These are phyloP conservation scores for Neurospora sublineolata DNA, from an alignment of 495 filamentous ascomycete genomes.

Conservation along the genomic window DNA sequence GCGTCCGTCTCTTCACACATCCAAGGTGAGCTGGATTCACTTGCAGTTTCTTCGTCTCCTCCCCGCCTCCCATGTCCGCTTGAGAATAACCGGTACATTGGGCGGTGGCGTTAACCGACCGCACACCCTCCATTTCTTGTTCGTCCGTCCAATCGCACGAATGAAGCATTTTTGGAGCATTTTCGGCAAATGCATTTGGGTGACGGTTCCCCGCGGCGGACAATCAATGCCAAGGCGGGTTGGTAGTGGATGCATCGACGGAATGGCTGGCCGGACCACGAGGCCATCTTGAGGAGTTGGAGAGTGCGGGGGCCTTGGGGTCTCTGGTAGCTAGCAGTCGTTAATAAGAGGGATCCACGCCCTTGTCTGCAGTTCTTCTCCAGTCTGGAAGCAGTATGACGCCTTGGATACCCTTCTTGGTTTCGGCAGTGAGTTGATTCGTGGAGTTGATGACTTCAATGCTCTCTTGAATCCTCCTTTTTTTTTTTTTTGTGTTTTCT, in stretches of 20 bases:
- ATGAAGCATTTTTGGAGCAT: not conserved
- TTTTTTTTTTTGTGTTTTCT: not conserved
- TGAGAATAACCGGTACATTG: not conserved
- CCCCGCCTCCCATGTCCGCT: not conserved
- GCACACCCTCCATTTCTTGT: not conserved
- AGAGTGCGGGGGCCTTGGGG: not conserved
- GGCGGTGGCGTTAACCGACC: not conserved
- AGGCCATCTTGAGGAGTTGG: not conserved
- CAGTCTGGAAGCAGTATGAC: not conserved
- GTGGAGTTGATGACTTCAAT: not conserved
- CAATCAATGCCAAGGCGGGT: not conserved
- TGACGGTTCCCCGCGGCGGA: not conserved
- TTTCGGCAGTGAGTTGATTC: not conserved
- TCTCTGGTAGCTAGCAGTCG: not conserved
- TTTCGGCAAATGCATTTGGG: not conserved
- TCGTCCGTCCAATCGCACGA: not conserved
- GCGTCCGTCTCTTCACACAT: not conserved
- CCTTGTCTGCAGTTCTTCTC: not conserved
- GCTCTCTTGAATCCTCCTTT: not conserved
- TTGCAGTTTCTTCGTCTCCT: not conserved
- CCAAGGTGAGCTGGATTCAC: not conserved
- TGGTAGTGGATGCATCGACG: not conserved
- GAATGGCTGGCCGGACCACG: not conserved
- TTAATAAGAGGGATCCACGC: not conserved
- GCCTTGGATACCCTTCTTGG: not conserved